Conservation (phyloP, 169 alveolate species). For the Fabrea salina region DNA sequence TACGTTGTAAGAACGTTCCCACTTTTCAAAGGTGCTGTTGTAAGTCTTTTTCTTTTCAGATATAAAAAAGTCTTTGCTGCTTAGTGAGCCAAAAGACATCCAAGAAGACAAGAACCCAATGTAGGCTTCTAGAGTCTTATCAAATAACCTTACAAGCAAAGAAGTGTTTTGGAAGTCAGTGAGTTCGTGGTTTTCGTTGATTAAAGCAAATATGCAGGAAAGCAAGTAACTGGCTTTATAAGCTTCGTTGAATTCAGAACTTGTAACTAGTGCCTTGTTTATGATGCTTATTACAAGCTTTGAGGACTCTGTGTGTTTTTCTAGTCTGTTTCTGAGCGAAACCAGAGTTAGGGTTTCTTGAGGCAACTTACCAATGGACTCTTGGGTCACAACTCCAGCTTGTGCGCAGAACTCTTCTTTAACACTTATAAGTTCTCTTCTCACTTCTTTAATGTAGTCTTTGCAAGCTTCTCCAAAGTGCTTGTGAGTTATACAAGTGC, state of each 20-base stretch:
- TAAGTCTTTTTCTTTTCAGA: not conserved
- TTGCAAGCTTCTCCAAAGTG: not conserved
- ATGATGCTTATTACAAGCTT: not conserved
- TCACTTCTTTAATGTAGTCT: not conserved
- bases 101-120: not conserved
- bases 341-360: not conserved
- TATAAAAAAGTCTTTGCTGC: slow-evolving; percentile 1
- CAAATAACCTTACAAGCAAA: not conserved
- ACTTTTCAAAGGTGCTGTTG: not conserved
- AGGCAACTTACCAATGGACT: slow-evolving; percentile 3
- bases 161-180: not conserved
- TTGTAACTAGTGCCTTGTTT: not conserved
- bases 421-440: not conserved
- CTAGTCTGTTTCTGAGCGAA: not conserved
- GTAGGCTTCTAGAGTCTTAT: not conserved
- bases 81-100: not conserved
- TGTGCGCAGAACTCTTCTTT: slow-evolving; percentile 22
- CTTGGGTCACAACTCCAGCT: slow-evolving; percentile 1
- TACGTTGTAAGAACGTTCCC: not conserved
- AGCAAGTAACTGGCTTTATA: not conserved
- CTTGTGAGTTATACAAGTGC: not conserved
- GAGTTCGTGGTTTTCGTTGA: not conserved
- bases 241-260: not conserved
- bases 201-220: not conserved
- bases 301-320: not conserved